A percentile compares a stretch with the other conserved stretches of the same genome.
Conservation (phyloP, 2,329 filamentous ascomycete genomes). For the Fusarium sororula region DNA sequence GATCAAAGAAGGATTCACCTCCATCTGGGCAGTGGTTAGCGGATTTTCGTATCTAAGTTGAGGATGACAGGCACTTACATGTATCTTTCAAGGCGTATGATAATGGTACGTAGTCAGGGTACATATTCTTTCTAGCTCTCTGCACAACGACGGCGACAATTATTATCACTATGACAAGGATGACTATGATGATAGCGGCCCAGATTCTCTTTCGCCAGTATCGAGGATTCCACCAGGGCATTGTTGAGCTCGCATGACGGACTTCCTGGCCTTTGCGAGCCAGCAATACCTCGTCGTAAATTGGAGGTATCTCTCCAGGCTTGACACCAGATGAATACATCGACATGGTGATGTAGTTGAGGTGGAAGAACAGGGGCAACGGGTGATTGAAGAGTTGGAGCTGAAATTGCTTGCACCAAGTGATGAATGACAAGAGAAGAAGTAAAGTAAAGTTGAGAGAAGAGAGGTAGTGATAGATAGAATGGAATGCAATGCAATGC, state of each 20-base stretch:
- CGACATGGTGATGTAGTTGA: conserved; percentile 11
- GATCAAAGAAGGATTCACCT: conserved; percentile 62
- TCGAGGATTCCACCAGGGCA: conserved; percentile 57
- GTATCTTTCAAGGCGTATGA: conserved; percentile 60
- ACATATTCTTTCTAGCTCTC: conserved; percentile 51
- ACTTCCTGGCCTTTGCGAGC: conserved; percentile 27
- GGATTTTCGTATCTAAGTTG: neutral
- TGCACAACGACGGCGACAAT: conserved; percentile 58
- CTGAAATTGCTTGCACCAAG: neutral
- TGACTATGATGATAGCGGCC: conserved; percentile 50
- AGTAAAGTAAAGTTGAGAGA: neutral
- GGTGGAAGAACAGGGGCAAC: neutral
- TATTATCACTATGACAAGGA: conserved; percentile 58
- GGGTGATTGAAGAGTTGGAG: neutral
- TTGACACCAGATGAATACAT: conserved; percentile 20
- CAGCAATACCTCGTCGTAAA: conserved; percentile 44
- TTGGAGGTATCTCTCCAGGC: conserved; percentile 37
- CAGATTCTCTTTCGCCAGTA: conserved; percentile 64
- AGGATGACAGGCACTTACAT: conserved; percentile 49
- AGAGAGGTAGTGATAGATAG: neutral
- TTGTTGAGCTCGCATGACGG: conserved; percentile 37
- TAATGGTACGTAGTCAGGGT: conserved; percentile 59
- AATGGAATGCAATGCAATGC: neutral
- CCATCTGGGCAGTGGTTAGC: conserved; percentile 50
- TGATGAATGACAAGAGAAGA: neutral